Evolutionary conservation across 106 monocot species (phyloP).

Genomic region (Agapanthus africanus): DNA sequence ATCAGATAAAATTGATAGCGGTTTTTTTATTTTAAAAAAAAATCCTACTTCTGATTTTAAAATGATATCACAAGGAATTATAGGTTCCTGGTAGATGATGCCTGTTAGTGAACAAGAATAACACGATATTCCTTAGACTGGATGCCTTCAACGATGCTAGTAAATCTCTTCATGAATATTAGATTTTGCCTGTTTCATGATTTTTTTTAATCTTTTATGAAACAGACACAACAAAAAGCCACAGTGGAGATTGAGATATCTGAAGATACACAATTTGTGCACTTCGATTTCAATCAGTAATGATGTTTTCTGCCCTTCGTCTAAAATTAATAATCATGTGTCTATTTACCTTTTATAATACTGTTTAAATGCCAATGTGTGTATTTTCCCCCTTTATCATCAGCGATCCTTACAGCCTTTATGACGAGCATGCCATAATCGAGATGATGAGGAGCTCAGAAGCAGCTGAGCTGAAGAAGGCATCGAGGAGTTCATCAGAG

Average conservation of each 20-base stretch:
- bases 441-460: constrained; percentile 29
- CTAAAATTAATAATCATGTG: not conserved
- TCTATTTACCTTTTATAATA: not conserved
- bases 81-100: not conserved
- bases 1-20: not conserved
- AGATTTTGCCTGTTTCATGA: not conserved
- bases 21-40: not conserved
- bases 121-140: not conserved
- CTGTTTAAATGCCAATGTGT: not conserved
- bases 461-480: constrained; percentile 5
- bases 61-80: not conserved
- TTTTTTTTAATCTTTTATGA: not conserved
- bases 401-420: constrained; percentile 53
- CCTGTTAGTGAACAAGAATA: not conserved
- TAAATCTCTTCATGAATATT: not conserved
- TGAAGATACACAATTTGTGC: constrained; percentile 39
- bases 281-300: constrained; percentile 66
- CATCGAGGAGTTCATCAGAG: constrained; percentile 1
- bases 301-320: not conserved
- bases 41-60: not conserved
- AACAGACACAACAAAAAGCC: constrained; percentile 40
- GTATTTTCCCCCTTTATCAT: not conserved
- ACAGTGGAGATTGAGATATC: constrained; percentile 68
- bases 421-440: constrained; percentile 46
- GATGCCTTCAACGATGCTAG: not conserved